Conservation (phyloP, 495 filamentous ascomycete species). For the Penicillium mononematosum region DNA sequence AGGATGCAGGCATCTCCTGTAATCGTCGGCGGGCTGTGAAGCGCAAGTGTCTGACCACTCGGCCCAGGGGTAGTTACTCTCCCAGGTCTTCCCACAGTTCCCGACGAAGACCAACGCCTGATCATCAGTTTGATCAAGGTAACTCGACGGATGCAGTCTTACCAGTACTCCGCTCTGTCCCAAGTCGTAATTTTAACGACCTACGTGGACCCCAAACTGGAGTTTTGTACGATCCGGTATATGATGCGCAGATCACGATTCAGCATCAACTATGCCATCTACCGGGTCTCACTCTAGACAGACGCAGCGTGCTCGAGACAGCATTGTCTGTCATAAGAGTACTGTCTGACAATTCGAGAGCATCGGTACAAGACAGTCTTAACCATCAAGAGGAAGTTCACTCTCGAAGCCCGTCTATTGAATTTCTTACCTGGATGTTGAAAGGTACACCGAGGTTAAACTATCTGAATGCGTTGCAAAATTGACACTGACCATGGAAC, state of each 20-base stretch:
- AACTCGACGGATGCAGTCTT: neutral
- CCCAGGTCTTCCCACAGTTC: neutral
- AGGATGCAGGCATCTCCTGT: slow-evolving; percentile 17
- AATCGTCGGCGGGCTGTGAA: slow-evolving; percentile 7
- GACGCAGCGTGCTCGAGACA: slow-evolving; percentile 16
- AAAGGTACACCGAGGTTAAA: slow-evolving; percentile 15
- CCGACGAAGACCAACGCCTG: neutral
- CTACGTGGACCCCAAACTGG: neutral
- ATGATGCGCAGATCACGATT: slow-evolving; percentile 15
- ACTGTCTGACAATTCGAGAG: neutral
- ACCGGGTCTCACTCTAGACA: slow-evolving; percentile 6
- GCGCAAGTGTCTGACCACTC: slow-evolving; percentile 2
- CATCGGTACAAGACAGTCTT: neutral
- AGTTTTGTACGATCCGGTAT: neutral
- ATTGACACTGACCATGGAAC: neutral
- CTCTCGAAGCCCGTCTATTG: slow-evolving; percentile 7
- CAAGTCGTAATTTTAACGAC: neutral
- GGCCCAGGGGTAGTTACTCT: neutral
- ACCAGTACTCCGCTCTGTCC: neutral
- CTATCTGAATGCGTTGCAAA: neutral
- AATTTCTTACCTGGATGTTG: slow-evolving; percentile 27
- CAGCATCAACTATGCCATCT: slow-evolving; percentile 12
- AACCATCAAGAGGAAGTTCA: neutral
- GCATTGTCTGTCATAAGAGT: slow-evolving; percentile 12
- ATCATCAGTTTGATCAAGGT: neutral